A percentile compares a stretch with the other conserved stretches of the same genome.
phyloP scores from a whole-genome alignment of 148 eudicot species.

The Amaranthus hypochondriacus region DNA sequence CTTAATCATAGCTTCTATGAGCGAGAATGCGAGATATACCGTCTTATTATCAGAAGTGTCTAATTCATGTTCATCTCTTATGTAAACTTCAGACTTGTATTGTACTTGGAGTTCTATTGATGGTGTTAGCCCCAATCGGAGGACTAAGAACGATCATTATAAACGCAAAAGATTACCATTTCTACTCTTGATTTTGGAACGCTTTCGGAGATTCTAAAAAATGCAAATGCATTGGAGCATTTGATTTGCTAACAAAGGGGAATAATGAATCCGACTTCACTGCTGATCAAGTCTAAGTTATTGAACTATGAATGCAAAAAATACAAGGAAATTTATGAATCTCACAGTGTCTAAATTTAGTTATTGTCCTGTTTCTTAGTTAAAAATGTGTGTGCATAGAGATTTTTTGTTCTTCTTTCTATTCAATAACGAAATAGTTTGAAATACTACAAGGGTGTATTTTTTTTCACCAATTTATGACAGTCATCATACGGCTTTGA shows the following conservation, averaged over 20 bases:
- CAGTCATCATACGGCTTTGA: too few species aligned
- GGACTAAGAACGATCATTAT: constrained; percentile 31
- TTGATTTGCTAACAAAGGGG: not conserved
- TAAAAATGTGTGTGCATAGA: not conserved
- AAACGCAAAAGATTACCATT: constrained; percentile 26
- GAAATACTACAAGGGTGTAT: not conserved
- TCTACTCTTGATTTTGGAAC: constrained; percentile 5
- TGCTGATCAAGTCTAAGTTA: not conserved
- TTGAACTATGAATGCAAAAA: not conserved
- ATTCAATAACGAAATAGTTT: not conserved
- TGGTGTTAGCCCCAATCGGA: constrained; percentile 39
- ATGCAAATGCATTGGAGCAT: not conserved
- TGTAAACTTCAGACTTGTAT: constrained; percentile 30
- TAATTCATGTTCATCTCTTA: not conserved
- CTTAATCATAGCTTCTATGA: too few species aligned
- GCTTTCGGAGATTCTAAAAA: too few species aligned
- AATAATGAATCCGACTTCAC: not conserved
- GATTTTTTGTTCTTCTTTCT: not conserved
- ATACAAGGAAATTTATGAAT: not conserved
- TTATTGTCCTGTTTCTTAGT: not conserved
- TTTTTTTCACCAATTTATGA: too few species aligned
- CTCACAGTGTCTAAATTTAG: not conserved
- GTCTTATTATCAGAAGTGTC: not conserved
- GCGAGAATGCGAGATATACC: too few species aligned
- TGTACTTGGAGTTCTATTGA: constrained; percentile 28